phyloP scores from a whole-genome alignment of 2,329 filamentous ascomycete genomes.

The Epichloe typhina region DNA sequence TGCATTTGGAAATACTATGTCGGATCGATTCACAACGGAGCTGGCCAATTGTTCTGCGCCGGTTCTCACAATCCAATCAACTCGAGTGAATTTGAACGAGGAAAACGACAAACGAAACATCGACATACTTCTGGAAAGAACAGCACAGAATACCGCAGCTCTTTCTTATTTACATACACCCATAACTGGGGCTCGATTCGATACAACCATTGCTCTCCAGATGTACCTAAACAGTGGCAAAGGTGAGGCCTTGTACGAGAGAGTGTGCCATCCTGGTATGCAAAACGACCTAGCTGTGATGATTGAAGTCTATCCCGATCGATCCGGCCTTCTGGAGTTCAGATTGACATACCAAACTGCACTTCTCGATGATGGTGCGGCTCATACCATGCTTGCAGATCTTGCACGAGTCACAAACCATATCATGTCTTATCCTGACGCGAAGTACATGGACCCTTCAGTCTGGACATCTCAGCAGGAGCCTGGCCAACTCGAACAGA shows the following conservation, averaged over 20 bases:
- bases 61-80: not conserved
- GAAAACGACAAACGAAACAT: not conserved
- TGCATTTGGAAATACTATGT: constrained; percentile 21
- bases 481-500: not conserved
- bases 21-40: constrained; percentile 10
- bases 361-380: not conserved
- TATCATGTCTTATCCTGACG: not conserved
- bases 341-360: not conserved
- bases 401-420: not conserved
- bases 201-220: constrained; percentile 22
- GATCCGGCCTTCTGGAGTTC: not conserved
- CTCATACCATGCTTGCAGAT: not conserved
- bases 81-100: not conserved
- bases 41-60: not conserved
- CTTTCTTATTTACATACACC: not conserved
- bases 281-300: not conserved
- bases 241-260: not conserved
- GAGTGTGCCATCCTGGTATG: not conserved
- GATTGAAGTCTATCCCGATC: not conserved
- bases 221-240: constrained; percentile 10
- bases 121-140: not conserved
- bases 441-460: not conserved
- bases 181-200: constrained; percentile 13
- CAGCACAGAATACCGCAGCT: not conserved
- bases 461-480: not conserved